A percentile compares a stretch with the other conserved stretches of the same genome.
These are phyloP conservation scores for Talaromyces piceae DNA, from an alignment of 2,329 filamentous ascomycete species.

Conservation along the genomic window DNA sequence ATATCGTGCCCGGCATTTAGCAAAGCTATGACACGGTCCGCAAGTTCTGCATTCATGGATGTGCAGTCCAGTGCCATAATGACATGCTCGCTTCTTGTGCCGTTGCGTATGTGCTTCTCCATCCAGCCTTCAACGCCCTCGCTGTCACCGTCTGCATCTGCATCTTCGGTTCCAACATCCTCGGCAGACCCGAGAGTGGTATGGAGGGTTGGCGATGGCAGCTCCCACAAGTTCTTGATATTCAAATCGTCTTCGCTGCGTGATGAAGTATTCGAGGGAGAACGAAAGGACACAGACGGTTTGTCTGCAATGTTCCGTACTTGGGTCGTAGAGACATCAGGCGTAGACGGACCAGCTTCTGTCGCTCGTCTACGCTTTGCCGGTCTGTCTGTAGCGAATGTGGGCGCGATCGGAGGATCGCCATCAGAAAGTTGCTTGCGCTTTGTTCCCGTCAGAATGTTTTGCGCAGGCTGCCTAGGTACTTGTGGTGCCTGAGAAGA, in stretches of 20 bases:
- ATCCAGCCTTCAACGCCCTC: conserved; percentile 29
- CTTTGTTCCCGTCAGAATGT: not conserved
- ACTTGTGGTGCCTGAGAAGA: not conserved
- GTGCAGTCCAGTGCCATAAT: conserved; percentile 31
- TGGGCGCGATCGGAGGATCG: not conserved
- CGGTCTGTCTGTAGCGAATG: conserved; percentile 1
- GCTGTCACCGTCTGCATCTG: conserved; percentile 4
- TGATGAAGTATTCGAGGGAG: conserved; percentile 7
- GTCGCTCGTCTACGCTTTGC: conserved; percentile 7
- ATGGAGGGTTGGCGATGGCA: conserved; percentile 26
- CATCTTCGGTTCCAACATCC: conserved; percentile 12
- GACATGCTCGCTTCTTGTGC: conserved; percentile 24
- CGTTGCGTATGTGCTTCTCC: conserved; percentile 22
- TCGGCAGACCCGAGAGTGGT: too few relatives aligned
- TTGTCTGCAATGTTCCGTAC: not conserved
- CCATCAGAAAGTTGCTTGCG: conserved; percentile 7
- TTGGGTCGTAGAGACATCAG: not conserved
- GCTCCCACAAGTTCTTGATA: conserved; percentile 17
- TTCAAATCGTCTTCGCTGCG: not conserved
- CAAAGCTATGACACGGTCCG: conserved; percentile 28
- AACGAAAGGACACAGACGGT: conserved; percentile 1
- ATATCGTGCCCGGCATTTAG: conserved; percentile 27
- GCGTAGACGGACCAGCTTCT: conserved; percentile 4
- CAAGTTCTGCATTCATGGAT: conserved; percentile 33
- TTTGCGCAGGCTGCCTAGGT: not conserved